Conservation (phyloP, 192 early-diverging fungal species). For the Umbelopsis isabellina region DNA sequence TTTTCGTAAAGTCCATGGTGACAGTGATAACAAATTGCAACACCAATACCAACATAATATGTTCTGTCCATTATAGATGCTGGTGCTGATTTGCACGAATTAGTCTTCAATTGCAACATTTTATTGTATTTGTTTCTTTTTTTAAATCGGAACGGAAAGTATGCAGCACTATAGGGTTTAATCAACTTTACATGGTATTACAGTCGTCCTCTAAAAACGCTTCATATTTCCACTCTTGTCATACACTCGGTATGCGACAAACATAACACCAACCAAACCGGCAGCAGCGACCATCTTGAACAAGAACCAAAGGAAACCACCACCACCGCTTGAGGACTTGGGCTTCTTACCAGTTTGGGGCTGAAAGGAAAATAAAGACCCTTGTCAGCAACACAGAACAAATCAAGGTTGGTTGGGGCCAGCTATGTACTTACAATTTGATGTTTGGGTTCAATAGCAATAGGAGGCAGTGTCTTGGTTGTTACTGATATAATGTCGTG, state of each 20-base stretch:
- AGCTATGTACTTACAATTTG: background rate
- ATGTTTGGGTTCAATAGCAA: constrained; percentile 14
- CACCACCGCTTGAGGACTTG: constrained; percentile 5
- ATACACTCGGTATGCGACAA: constrained; percentile 33
- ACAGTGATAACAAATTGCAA: too few relatives aligned
- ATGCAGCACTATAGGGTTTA: background rate
- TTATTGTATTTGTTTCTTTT: too few relatives aligned
- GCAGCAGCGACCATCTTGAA: constrained; percentile 26
- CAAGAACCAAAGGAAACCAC: constrained; percentile 28
- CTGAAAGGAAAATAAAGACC: background rate
- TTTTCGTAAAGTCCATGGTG: too few relatives aligned
- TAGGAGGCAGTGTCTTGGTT: constrained; percentile 31
- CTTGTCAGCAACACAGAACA: background rate
- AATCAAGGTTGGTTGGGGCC: background rate
- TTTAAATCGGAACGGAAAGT: background rate
- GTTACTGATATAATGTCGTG: constrained; percentile 55
- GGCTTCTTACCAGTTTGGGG: constrained; percentile 4
- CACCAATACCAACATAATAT: too few relatives aligned
- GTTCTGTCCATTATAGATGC: too few relatives aligned
- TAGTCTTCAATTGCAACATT: background rate
- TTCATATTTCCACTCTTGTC: constrained; percentile 31
- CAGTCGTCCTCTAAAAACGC: constrained; percentile 25
- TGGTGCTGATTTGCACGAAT: background rate
- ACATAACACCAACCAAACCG: constrained; percentile 26
- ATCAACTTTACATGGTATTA: background rate